Evolutionary conservation across 2,329 filamentous ascomycete species (phyloP).

Genomic region (Xylariaceae sp.): DNA sequence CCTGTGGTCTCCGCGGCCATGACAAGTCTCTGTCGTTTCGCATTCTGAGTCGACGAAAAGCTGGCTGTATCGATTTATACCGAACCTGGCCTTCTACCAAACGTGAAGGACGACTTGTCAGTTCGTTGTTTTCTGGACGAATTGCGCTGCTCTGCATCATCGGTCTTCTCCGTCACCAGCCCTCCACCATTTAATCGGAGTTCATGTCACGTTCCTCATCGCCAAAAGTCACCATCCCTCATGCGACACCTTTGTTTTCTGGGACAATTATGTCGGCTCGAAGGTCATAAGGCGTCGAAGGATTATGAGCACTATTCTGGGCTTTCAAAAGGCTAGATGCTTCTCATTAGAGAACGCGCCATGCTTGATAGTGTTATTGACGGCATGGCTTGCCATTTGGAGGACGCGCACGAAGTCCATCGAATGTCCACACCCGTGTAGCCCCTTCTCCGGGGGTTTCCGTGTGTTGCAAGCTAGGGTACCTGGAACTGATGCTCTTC

Average conservation of each 20-base stretch:
- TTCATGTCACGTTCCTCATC: neutral
- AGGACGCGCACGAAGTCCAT: neutral
- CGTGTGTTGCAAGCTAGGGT: neutral
- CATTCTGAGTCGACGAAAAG: neutral
- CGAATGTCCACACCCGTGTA: neutral
- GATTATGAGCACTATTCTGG: neutral
- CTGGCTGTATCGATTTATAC: neutral
- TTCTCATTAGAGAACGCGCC: neutral
- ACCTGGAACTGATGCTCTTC: neutral
- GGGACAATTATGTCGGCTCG: neutral
- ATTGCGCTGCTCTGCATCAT: neutral
- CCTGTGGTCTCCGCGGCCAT: neutral
- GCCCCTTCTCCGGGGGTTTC: neutral
- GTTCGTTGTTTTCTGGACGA: neutral
- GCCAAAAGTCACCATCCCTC: neutral
- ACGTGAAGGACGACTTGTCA: neutral
- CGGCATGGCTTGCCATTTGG: neutral
- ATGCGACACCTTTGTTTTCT: slow-evolving; percentile 2
- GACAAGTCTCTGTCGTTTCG: neutral
- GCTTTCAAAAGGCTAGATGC: neutral
- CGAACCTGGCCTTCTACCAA: neutral
- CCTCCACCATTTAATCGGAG: neutral
- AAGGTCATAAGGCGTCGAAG: neutral
- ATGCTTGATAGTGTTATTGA: neutral
- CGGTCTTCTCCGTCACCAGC: neutral